Evolutionary conservation across 352 stramenopile species (phyloP), one percentile per base, ranked within the genome.

Genomic region (Phytophthora tubulina): DNA sequence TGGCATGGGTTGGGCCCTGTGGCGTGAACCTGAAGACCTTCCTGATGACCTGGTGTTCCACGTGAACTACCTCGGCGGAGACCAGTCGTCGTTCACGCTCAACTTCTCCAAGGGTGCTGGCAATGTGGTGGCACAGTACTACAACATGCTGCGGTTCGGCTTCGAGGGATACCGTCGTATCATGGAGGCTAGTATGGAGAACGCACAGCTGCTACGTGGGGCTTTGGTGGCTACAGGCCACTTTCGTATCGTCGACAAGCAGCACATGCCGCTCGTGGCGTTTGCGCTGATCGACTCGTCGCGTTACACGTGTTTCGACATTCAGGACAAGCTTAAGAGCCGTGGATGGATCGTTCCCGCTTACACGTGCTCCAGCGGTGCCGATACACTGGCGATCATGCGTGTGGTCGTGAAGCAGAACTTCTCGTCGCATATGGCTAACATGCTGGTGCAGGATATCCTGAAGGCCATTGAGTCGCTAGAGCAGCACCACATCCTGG

Each of bases 31-130:
- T 1, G 67, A 78, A 14, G 90, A 97, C 64, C 78, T 97, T 6
- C 92, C 92, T 4, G 88, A 95, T 0, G 91, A 97, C 60, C 75
- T 97, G 27, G 84, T 97, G 54, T 97, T 97, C 78, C 91, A 97
- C 64, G 91, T 98, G 3, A 97, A 98, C 74, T 98, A 98, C 58
- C 48, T 98, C 46, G 93, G 94, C 38, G 93, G 92, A 56, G 88
- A 97, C 66, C 93, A 97, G 70, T 79, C 91, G 49, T 97, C 90
- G 32, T 96, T 98, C 73, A 98, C 94, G 60, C 88, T 98, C 39
- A 98, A 98, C 82, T 98, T 98, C 55, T 97, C 86, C 52, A 96
- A 97, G 72, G 92, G 93, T 31, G 94, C 94, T 0, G 86, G 90
- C 39, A 96, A 95, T 57, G 90, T 97, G 35, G 71, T 97, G 10